Percentiles rank a stretch among this genome's conserved stretches.
Conservation (phyloP, 2,329 filamentous ascomycete genomes). For the Arthroderma uncinatum region DNA sequence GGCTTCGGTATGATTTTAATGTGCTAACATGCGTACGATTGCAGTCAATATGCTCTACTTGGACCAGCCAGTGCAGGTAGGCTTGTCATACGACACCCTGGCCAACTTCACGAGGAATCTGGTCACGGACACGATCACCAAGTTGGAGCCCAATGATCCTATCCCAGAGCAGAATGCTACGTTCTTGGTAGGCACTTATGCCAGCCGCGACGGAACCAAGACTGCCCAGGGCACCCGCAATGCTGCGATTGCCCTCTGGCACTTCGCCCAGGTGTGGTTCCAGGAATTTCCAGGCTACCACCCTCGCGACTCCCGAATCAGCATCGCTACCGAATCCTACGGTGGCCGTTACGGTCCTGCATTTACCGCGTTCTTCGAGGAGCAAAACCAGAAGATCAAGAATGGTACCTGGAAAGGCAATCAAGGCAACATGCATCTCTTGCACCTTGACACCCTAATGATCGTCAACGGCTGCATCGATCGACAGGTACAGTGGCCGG, state of each 20-base stretch:
- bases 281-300: constrained; percentile 6
- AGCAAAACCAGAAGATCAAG: constrained; percentile 2
- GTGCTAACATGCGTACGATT: constrained; percentile 20
- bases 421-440: background rate
- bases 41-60: constrained; percentile 54
- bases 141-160: constrained; percentile 10
- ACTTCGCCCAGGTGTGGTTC: constrained; percentile 1
- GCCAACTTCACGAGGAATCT: constrained; percentile 13
- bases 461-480: constrained; percentile 29
- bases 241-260: constrained; percentile 4
- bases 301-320: background rate
- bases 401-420: background rate
- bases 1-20: too few relatives aligned
- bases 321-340: background rate
- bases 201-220: background rate
- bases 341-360: constrained; percentile 1
- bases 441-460: constrained; percentile 34
- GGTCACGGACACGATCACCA: background rate
- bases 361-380: background rate
- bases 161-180: background rate
- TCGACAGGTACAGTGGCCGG: constrained; percentile 36
- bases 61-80: constrained; percentile 52
- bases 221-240: background rate
- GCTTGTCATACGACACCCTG: constrained; percentile 21
- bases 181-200: background rate